Conservation (phyloP, 2,329 filamentous ascomycete species). For the Cladosporium velox region DNA sequence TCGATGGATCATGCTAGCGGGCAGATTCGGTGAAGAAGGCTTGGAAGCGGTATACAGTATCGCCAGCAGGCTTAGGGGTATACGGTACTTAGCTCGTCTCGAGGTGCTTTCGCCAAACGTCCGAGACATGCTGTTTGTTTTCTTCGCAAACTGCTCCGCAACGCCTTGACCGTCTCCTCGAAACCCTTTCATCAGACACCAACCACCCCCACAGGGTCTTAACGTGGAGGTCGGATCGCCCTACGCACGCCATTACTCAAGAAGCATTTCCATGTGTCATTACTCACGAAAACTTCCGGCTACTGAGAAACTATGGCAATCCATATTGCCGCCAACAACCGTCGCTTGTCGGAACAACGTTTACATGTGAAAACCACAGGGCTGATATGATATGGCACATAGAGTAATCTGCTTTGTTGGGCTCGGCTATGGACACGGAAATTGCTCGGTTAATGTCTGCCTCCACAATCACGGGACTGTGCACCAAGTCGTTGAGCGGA, state of each 20-base stretch:
- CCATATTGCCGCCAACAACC: not conserved
- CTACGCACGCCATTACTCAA: not conserved
- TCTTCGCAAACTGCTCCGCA: not conserved
- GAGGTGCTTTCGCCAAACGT: not conserved
- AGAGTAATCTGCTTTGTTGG: not conserved
- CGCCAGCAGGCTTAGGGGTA: not conserved
- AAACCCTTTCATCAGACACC: not conserved
- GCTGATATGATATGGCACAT: not conserved
- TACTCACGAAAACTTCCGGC: not conserved
- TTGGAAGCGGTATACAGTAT: not conserved
- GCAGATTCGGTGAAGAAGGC: not conserved
- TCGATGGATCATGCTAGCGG: not conserved
- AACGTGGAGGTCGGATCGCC: slow-evolving; percentile 11
- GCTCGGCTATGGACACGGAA: not conserved
- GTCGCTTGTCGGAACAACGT: not conserved
- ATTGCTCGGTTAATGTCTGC: not conserved
- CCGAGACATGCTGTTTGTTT: not conserved
- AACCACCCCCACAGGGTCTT: slow-evolving; percentile 9
- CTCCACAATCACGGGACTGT: not conserved
- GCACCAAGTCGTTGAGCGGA: slow-evolving; percentile 3
- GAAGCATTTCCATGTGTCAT: not conserved
- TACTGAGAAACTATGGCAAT: not conserved
- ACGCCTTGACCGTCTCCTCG: not conserved
- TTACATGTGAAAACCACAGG: not conserved
- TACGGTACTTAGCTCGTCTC: not conserved